phyloP scores from a whole-genome alignment of 805 yeast genomes.

The Wickerhamomyces silvicola region DNA sequence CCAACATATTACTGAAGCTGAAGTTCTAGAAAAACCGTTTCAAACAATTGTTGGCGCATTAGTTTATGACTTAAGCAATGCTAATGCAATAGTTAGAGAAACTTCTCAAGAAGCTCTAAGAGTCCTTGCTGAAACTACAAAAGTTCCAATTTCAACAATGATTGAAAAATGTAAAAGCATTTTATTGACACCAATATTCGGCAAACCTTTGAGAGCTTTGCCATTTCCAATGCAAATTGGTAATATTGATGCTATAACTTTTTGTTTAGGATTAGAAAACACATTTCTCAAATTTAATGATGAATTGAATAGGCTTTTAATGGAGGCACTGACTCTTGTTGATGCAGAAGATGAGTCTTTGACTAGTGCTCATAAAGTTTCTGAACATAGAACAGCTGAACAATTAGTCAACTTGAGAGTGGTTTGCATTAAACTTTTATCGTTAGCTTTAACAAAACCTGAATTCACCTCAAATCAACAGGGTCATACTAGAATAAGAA shows the following conservation, averaged over 20 bases:
- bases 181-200: constrained; percentile 87
- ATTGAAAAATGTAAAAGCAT: constrained; percentile 80
- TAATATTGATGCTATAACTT: constrained; percentile 94
- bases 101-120: constrained; percentile 70
- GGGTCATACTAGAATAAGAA: constrained; percentile 74
- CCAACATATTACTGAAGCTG: constrained; percentile 49
- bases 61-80: constrained; percentile 88
- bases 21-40: constrained; percentile 62
- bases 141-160: constrained; percentile 63
- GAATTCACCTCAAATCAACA: constrained; percentile 72
- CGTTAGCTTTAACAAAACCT: constrained; percentile 78
- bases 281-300: constrained; percentile 84
- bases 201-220: constrained; percentile 91
- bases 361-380: constrained; percentile 77
- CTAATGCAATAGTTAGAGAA: constrained; percentile 74
- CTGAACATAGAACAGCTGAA: constrained; percentile 83
- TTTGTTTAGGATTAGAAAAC: constrained; percentile 73
- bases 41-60: constrained; percentile 81
- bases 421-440: constrained; percentile 77
- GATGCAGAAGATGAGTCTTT: constrained; percentile 97
- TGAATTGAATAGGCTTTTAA: constrained; percentile 74
- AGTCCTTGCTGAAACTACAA: constrained; percentile 63
- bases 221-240: constrained; percentile 99
- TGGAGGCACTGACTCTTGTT: constrained; percentile 89
- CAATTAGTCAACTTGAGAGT: constrained; percentile 84